A percentile compares a stretch with the other conserved stretches of the same genome.
Evolutionary conservation across 352 stramenopile genomes (phyloP).

Genomic region (Pythium coloratum): DNA sequence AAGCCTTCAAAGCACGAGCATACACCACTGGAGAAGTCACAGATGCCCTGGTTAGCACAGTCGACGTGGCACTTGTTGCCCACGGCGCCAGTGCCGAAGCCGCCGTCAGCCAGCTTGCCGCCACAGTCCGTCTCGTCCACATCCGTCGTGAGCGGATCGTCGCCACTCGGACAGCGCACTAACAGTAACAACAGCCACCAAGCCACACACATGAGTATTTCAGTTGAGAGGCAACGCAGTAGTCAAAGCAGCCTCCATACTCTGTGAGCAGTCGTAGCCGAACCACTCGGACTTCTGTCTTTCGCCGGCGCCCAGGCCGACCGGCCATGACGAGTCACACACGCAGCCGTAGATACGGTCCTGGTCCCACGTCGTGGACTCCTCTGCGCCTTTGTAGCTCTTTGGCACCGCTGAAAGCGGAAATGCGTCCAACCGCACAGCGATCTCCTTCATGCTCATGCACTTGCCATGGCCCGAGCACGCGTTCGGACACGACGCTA

Average conservation of each 20-base stretch:
- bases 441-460: constrained; percentile 65
- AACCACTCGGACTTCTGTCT: constrained; percentile 89
- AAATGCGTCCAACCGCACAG: constrained; percentile 41
- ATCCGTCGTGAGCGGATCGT: constrained; percentile 78
- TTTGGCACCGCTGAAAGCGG: constrained; percentile 51
- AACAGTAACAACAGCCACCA: background rate
- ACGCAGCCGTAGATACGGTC: constrained; percentile 74
- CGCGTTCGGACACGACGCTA: constrained; percentile 46
- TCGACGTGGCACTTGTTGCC: constrained; percentile 77
- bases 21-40: constrained; percentile 62
- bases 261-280: constrained; percentile 79
- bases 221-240: too few species aligned
- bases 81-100: constrained; percentile 33
- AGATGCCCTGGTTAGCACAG: constrained; percentile 76
- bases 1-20: constrained; percentile 77
- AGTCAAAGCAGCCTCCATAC: constrained; percentile 22
- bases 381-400: constrained; percentile 56
- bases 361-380: constrained; percentile 71
- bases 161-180: constrained; percentile 84
- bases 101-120: constrained; percentile 40
- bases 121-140: constrained; percentile 87
- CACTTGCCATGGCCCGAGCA: constrained; percentile 79
- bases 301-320: constrained; percentile 69
- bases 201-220: too few species aligned
- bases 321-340: constrained; percentile 76